phyloP scores from a whole-genome alignment of 495 filamentous ascomycete species.

The Aspergillus olivimuriae region DNA sequence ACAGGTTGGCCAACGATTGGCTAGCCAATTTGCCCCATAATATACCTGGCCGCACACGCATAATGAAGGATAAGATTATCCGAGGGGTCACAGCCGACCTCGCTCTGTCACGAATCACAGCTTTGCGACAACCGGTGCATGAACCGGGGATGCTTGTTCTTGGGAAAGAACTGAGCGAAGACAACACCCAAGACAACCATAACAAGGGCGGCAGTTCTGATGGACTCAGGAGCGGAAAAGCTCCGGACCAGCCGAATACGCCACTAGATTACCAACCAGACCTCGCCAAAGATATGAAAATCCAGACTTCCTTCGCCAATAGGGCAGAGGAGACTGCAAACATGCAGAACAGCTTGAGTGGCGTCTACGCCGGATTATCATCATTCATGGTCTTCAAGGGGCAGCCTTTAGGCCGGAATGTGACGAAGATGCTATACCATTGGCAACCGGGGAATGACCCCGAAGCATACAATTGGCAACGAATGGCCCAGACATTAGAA shows the following conservation, averaged over 20 bases:
- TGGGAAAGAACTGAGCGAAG: not conserved
- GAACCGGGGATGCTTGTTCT: no score
- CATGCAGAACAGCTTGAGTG: not conserved
- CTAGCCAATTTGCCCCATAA: conserved; percentile 25
- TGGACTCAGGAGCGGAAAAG: no score
- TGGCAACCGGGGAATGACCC: conserved; percentile 38
- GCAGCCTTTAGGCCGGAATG: conserved; percentile 17
- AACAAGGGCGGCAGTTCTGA: no score
- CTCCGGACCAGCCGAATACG: no score
- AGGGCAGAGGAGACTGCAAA: not conserved
- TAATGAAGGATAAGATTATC: conserved; percentile 36
- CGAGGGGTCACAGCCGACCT: conserved; percentile 35
- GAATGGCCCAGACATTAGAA: conserved; percentile 17
- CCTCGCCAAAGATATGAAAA: no score
- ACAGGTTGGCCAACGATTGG: conserved; percentile 35
- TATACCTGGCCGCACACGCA: conserved; percentile 31
- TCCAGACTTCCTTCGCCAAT: no score
- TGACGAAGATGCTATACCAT: conserved; percentile 32
- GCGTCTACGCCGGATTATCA: conserved; percentile 22
- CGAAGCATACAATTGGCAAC: conserved; percentile 32
- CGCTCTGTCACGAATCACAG: conserved; percentile 26
- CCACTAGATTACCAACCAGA: no score
- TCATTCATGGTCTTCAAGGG: conserved; percentile 24
- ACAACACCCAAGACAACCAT: no score
- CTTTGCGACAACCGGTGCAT: conserved; percentile 9